Evolutionary conservation across 2,329 filamentous ascomycete genomes (phyloP), one percentile per base, ranked within the genome.

Genomic region (Diaporthe helianthi): DNA sequence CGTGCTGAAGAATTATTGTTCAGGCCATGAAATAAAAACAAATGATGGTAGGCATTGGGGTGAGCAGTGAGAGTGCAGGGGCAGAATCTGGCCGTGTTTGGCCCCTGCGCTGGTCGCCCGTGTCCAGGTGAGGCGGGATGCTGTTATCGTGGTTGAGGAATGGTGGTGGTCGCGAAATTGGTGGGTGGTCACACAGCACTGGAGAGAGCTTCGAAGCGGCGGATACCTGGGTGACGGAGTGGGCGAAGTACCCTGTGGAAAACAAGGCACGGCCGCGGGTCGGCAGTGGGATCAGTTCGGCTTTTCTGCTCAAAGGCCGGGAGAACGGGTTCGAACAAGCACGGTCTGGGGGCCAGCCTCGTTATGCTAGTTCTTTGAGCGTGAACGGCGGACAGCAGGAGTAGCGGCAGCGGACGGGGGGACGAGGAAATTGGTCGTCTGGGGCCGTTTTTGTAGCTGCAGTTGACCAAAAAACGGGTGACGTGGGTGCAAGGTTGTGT

Each of bases 31-130:
- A 66, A 70, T 68, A 55, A 64, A 49, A 68, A 24, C 52, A 67
- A 52, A 67, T 52, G 53, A 70, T 68, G 73, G 73, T 26, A 68
- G 75, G 71, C 72, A 73, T 58, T 60, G 66, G 31, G 67, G 67
- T 67, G n/a, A 52, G 26, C 9, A 24, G 38, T 26, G 41, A 24
- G 12, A 31, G 17, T n/a, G 58, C 49, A 53, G 51, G n/a, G 41
- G 41, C 60, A 33, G n/a, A 49, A 8, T 65, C n/a, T 65, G 49
- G 55, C 58, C 51, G 51, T 54, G 49, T 52, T 41, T 65, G 58
- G 55, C 33, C 36, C 51, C 44, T 46, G 26, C 26, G 24, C 29
- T 65, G 26, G 49, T 38, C 29, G 49, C 64, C 53, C 51, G 64
- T n/a, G 49, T 64, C 47, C 29, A 61, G 10, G 47, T 47, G 41